These are phyloP conservation scores for Epichloe gansuensis DNA, from an alignment of 2,329 filamentous ascomycete species.

Conservation along the genomic window DNA sequence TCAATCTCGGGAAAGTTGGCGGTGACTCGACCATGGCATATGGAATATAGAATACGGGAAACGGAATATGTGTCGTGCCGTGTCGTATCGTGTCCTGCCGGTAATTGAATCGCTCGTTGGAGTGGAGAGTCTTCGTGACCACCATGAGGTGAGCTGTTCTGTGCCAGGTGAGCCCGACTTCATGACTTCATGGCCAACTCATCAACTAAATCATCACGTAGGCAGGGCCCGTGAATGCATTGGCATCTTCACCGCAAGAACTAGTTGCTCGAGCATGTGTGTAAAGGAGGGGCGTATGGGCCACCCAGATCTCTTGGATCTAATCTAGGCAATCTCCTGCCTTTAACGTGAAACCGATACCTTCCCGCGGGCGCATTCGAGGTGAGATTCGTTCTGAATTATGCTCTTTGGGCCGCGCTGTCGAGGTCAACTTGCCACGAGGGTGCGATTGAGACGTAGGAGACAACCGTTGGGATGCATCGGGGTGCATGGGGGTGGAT, in stretches of 20 bases:
- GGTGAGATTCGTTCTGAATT: not conserved
- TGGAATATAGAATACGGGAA: not conserved
- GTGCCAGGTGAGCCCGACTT: not conserved
- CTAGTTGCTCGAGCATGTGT: not conserved
- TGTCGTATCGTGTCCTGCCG: not conserved
- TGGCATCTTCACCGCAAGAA: conserved; percentile 3
- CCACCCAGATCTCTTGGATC: not conserved
- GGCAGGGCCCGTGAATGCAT: not conserved
- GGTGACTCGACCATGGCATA: not conserved
- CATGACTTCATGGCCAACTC: not conserved
- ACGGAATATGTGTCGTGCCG: no score
- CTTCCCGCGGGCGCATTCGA: no score
- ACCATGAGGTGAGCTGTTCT: not conserved
- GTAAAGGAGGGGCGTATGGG: not conserved
- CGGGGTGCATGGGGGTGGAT: conserved; percentile 9
- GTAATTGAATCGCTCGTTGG: not conserved
- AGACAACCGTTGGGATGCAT: not conserved
- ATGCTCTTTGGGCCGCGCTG: not conserved
- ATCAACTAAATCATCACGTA: not conserved
- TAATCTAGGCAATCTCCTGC: not conserved
- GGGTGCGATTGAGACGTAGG: not conserved
- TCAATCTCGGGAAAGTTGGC: not conserved
- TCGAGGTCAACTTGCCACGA: not conserved
- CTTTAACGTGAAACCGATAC: not conserved
- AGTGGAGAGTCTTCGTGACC: not conserved